These are phyloP conservation scores for Tetrahymena elliotti DNA, from an alignment of 73 alveolate genomes.

Conservation along the genomic window DNA sequence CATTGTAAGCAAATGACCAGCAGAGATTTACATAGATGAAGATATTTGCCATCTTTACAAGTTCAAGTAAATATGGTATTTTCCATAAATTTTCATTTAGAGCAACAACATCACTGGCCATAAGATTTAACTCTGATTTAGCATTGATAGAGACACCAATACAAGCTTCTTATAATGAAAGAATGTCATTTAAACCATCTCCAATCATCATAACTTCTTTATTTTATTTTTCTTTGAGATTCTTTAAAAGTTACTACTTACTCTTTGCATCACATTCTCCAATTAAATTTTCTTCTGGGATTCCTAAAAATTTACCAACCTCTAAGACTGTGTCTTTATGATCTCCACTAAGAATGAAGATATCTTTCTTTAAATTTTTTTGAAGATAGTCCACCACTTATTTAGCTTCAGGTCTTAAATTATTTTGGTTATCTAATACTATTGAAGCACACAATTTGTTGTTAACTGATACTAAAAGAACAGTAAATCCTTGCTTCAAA, in stretches of 20 bases:
- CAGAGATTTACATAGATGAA: conserved; percentile 6
- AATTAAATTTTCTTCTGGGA: not conserved
- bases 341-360: conserved; percentile 26
- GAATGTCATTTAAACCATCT: conserved; percentile 37
- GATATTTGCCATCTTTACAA: conserved; percentile 5
- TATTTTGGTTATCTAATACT: conserved; percentile 13
- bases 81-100: conserved; percentile 33
- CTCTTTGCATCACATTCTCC: conserved; percentile 42
- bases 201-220: conserved; percentile 45
- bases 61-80: conserved; percentile 5
- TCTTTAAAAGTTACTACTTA: not conserved
- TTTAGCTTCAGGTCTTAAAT: conserved; percentile 42
- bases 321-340: conserved; percentile 12
- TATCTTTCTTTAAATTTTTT: conserved; percentile 6
- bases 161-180: conserved; percentile 28
- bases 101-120: conserved; percentile 26
- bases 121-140: conserved; percentile 33
- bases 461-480: conserved; percentile 2
- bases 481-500: conserved; percentile 14
- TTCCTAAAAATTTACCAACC: conserved; percentile 22
- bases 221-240: not conserved
- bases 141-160: conserved; percentile 39
- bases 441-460: not conserved
- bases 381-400: conserved; percentile 7
- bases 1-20: conserved; percentile 40